Conservation (phyloP, 2,329 filamentous ascomycete species). For the Xylaria sp. region DNA sequence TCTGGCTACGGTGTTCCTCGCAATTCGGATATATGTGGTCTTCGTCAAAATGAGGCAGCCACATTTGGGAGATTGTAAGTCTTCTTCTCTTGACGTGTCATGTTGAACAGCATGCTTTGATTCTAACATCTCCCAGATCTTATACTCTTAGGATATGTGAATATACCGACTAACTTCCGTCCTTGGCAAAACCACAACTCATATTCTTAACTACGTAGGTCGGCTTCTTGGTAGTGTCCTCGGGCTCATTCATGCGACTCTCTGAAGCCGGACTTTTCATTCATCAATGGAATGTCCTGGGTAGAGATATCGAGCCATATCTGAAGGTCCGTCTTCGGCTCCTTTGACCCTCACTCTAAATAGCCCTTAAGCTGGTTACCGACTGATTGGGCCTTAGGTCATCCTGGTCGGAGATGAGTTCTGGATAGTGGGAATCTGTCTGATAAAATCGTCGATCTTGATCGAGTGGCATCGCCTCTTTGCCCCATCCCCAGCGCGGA, state of each 20-base stretch:
- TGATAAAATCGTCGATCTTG: constrained; percentile 22
- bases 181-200: too few species aligned
- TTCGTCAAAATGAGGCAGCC: constrained; percentile 15
- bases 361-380: neutral
- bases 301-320: constrained; percentile 20
- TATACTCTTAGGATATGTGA: constrained; percentile 24
- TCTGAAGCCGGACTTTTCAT: constrained; percentile 5
- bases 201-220: constrained; percentile 1
- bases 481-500: constrained; percentile 8
- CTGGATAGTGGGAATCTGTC: constrained; percentile 8
- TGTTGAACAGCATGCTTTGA: neutral
- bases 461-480: constrained; percentile 26
- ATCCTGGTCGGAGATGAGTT: constrained; percentile 24
- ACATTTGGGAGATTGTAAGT: constrained; percentile 21
- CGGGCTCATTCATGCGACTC: constrained; percentile 9
- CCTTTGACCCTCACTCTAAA: too few species aligned
- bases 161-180: neutral
- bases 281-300: constrained; percentile 24
- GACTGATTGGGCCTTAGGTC: constrained; percentile 2
- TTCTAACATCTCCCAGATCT: constrained; percentile 9
- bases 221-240: constrained; percentile 5
- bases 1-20: constrained; percentile 13
- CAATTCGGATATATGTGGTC: constrained; percentile 13
- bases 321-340: constrained; percentile 12
- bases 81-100: neutral